Evolutionary conservation across 805 yeast species (phyloP).

Genomic region (Debaryomyces prosopidis): DNA sequence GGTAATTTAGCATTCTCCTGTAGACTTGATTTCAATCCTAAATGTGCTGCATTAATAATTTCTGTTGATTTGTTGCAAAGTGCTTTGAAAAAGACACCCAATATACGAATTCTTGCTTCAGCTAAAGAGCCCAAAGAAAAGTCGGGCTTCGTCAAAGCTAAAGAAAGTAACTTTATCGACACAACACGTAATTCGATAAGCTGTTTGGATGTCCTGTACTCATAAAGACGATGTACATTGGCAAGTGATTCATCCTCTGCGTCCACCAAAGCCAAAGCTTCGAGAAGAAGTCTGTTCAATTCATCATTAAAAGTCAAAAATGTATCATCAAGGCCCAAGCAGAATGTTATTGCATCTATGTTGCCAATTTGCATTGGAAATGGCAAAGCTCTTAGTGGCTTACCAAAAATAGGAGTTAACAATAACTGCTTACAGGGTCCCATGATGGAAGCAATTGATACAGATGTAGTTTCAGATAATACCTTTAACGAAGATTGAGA

Average conservation of each 20-base stretch:
- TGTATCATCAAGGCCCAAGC: constrained; percentile 76
- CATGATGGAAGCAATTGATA: constrained; percentile 72
- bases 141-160: constrained; percentile 83
- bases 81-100: constrained; percentile 94
- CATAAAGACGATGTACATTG: constrained; percentile 80
- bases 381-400: constrained; percentile 94
- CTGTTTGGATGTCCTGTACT: constrained; percentile 86
- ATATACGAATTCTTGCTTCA: constrained; percentile 77
- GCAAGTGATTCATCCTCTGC: constrained; percentile 97
- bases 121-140: constrained; percentile 73
- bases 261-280: constrained; percentile 91
- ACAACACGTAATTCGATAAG: constrained; percentile 84
- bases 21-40: constrained; percentile 79
- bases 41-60: constrained; percentile 91
- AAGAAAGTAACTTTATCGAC: constrained; percentile 78
- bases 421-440: constrained; percentile 80
- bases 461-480: constrained; percentile 67
- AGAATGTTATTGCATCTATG: constrained; percentile 94
- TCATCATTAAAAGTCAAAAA: constrained; percentile 89
- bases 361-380: constrained; percentile 99
- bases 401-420: constrained; percentile 92
- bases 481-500: constrained; percentile 70
- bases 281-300: constrained; percentile 76
- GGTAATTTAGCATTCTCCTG: constrained; percentile 88
- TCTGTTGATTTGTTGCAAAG: constrained; percentile 80